Base-by-base conservation (phyloP, 192 early-diverging fungal genomes). In the Blastocladiella britannica region DNA sequence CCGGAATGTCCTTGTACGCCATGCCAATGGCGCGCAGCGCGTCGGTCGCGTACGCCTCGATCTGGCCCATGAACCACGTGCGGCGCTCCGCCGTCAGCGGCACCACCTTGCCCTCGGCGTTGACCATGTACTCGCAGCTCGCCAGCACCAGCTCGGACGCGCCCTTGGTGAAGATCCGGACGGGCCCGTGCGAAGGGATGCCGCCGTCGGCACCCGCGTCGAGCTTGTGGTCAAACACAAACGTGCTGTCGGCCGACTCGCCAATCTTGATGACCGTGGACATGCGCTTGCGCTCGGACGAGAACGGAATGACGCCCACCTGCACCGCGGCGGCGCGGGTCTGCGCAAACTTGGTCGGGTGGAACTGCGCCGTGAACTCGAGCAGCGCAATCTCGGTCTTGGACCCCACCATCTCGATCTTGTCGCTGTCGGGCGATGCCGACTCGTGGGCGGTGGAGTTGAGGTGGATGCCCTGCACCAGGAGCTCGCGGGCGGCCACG, bases 281-380 rank as follows among this genome's bases (percentile, higher is more conserved):
- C 91, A 94, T 94, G 55, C 85, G 75, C 77, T 97, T 97, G 54
- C 80, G 77, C 60, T 84, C 74, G 8, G 88, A 91, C 27, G 81
- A 81, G 74, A 97, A 97, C 31, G 93, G 89, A 55, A 82, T 81
- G 28, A 92, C 70, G 51, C 84, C 79, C 18, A 74, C 70, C n/a
- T 78, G 57, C 53, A 68, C 71, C 60, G 53, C 51, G 56, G 72
- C 65, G 4, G 63, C 55, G 53, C 83, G 77, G 58, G 75, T 77
- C 29, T 68, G 65, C 4, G 85, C 86, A 53, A 84, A 70, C 53
- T 47, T 57, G 65, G 78, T 80, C n/a, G n/a, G n/a, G n/a, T n/a
- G n/a, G n/a, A n/a, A n/a, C n/a, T n/a, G n/a, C n/a, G n/a, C n/a
- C 56, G 70, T 63, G 57, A 82, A 83, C 31, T 70, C 74, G 65